Conservation (phyloP, 306 rosid genomes). For the Fragaria ananassa region DNA sequence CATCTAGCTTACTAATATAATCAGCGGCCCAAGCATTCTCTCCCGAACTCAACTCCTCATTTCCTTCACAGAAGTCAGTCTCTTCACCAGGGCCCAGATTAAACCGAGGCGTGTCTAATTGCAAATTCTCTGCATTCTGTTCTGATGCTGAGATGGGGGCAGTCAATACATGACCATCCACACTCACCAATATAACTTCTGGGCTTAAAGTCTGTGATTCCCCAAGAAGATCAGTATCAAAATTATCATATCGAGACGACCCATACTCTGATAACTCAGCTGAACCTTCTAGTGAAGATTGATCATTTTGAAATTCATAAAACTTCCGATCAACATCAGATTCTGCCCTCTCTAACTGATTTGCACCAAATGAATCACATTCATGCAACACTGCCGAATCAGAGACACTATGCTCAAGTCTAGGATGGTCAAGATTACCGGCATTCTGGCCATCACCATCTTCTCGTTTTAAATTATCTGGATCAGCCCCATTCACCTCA, state of each 20-base stretch:
- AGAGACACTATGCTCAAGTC: constrained; percentile 62
- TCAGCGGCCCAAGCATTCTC: constrained; percentile 73
- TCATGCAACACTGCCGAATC: constrained; percentile 55
- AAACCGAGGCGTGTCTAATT: constrained; percentile 76
- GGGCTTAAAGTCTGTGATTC: constrained; percentile 62
- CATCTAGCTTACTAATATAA: constrained; percentile 50
- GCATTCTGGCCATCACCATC: constrained; percentile 23
- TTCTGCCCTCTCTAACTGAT: constrained; percentile 43
- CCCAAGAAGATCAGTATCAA: constrained; percentile 49
- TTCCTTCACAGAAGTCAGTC: constrained; percentile 66
- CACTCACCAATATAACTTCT: constrained; percentile 88
- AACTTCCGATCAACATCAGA: constrained; percentile 61
- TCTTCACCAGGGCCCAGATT: constrained; percentile 88
- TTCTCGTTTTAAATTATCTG: constrained; percentile 21
- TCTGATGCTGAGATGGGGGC: constrained; percentile 85
- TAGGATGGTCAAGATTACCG: constrained; percentile 30
- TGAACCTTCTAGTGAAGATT: constrained; percentile 58
- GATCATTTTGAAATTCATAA: constrained; percentile 70
- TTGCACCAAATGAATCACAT: constrained; percentile 20
- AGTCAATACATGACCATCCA: constrained; percentile 80
- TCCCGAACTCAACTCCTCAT: constrained; percentile 49
- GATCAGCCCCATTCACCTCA: constrained; percentile 41
- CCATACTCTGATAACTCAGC: constrained; percentile 60
- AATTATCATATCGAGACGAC: constrained; percentile 47
- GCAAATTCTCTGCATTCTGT: constrained; percentile 57